These are phyloP conservation scores for Zasmidium angulare DNA, from an alignment of 2,329 filamentous ascomycete species.

Conservation along the genomic window DNA sequence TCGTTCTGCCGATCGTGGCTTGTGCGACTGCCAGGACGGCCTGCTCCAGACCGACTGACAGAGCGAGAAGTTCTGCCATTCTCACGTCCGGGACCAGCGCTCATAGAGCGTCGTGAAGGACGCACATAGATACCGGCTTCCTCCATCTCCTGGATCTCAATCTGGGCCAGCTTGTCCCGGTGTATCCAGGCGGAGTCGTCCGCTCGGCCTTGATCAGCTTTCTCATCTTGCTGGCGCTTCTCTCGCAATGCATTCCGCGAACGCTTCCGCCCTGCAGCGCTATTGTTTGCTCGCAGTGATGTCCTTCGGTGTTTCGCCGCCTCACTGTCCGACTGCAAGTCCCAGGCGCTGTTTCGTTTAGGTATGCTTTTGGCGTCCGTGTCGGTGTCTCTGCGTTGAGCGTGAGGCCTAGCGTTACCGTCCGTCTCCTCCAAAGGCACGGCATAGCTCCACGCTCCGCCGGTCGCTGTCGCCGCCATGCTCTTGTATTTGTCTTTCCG, in stretches of 20 bases:
- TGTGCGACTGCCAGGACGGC: constrained; percentile 16
- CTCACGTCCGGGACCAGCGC: constrained; percentile 35
- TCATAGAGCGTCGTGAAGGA: constrained; percentile 54
- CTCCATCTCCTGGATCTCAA: constrained; percentile 77
- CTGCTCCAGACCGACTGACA: constrained; percentile 27
- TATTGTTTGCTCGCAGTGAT: constrained; percentile 24
- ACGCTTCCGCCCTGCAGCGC: constrained; percentile 26
- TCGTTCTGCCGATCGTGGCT: constrained; percentile 27
- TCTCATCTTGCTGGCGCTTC: constrained; percentile 14
- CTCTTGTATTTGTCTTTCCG: neutral
- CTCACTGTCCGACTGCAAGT: constrained; percentile 29
- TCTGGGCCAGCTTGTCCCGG: constrained; percentile 76
- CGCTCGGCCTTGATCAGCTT: constrained; percentile 1
- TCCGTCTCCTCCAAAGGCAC: constrained; percentile 25
- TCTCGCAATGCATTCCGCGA: constrained; percentile 29
- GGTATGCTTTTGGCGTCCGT: constrained; percentile 12
- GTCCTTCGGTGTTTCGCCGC: constrained; percentile 24
- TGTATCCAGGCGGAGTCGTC: constrained; percentile 81
- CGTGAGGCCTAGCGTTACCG: constrained; percentile 19
- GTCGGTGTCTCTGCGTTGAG: constrained; percentile 3
- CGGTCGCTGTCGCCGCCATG: constrained; percentile 17
- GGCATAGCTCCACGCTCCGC: constrained; percentile 23
- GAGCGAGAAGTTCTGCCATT: constrained; percentile 45
- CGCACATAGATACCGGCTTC: constrained; percentile 68
- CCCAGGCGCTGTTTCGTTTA: constrained; percentile 20